phyloP scores from a whole-genome alignment of 345 rosid species.

The Eucalyptus brandiana region DNA sequence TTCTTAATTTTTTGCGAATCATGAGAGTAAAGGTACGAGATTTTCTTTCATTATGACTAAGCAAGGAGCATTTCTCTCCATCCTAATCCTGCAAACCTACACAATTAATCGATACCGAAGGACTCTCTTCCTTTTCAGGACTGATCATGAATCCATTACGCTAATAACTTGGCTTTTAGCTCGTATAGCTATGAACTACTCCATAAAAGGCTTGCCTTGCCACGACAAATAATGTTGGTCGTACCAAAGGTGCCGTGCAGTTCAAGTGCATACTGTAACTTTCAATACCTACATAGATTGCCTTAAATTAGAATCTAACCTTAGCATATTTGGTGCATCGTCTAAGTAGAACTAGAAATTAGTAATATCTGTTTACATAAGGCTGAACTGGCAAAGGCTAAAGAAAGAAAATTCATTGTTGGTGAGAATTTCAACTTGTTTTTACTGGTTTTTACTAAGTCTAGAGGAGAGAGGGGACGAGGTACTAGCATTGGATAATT shows the following conservation, averaged over 20 bases:
- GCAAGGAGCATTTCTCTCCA: neutral
- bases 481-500: neutral
- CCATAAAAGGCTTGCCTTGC: neutral
- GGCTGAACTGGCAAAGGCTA: neutral
- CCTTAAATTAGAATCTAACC: neutral
- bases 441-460: neutral
- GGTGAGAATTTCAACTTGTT: neutral
- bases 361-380: neutral
- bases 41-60: neutral
- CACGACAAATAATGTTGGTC: neutral
- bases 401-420: neutral
- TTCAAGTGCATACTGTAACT: neutral
- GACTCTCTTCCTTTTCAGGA: neutral
- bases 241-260: neutral
- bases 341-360: neutral
- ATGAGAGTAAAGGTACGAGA: neutral
- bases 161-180: neutral
- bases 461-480: neutral
- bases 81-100: neutral
- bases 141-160: neutral
- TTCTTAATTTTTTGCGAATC: neutral
- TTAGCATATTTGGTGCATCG: neutral
- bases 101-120: neutral
- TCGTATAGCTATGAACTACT: neutral
- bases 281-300: neutral